Percentiles rank a stretch among this genome's conserved stretches.
Conservation (phyloP, 352 stramenopile genomes). For the Detonula confervacea region DNA sequence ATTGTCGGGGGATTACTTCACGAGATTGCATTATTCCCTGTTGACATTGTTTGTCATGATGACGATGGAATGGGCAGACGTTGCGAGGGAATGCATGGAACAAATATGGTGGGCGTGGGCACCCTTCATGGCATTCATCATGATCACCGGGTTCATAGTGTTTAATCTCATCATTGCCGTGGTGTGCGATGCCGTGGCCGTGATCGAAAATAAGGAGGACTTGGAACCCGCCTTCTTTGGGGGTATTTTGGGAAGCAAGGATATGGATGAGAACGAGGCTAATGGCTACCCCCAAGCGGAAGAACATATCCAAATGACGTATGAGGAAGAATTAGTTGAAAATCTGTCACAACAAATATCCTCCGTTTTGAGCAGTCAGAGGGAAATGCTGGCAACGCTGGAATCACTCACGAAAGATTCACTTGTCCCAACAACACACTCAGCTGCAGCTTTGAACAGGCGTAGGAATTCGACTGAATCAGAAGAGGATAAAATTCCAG, state of each 20-base stretch:
- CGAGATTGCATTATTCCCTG: slow-evolving; percentile 54
- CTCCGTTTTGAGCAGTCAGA: slow-evolving; percentile 55
- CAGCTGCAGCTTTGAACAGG: too few relatives aligned
- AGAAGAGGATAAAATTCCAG: too few relatives aligned
- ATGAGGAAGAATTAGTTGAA: slow-evolving; percentile 51
- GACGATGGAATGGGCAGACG: slow-evolving; percentile 73
- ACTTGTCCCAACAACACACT: not conserved
- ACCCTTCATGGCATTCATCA: slow-evolving; percentile 63
- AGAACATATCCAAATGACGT: slow-evolving; percentile 27
- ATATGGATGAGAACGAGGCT: slow-evolving; percentile 5
- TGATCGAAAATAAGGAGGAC: slow-evolving; percentile 60
- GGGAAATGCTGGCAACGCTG: slow-evolving; percentile 46
- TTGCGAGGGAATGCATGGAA: slow-evolving; percentile 55
- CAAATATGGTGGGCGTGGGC: slow-evolving; percentile 59
- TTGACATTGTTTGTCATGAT: slow-evolving; percentile 77
- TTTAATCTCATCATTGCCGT: slow-evolving; percentile 81
- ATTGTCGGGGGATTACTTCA: slow-evolving; percentile 57
- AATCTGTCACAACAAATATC: slow-evolving; percentile 49
- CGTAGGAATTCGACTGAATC: too few relatives aligned
- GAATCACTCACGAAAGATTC: slow-evolving; percentile 26
- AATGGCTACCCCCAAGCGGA: slow-evolving; percentile 8
- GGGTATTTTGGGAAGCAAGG: slow-evolving; percentile 20
- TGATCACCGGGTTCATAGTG: slow-evolving; percentile 77
- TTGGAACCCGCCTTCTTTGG: slow-evolving; percentile 13
- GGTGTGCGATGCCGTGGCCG: slow-evolving; percentile 70